phyloP scores from a whole-genome alignment of 768 basidiomycete genomes.

The Lanmaoa pseudosensibilis region DNA sequence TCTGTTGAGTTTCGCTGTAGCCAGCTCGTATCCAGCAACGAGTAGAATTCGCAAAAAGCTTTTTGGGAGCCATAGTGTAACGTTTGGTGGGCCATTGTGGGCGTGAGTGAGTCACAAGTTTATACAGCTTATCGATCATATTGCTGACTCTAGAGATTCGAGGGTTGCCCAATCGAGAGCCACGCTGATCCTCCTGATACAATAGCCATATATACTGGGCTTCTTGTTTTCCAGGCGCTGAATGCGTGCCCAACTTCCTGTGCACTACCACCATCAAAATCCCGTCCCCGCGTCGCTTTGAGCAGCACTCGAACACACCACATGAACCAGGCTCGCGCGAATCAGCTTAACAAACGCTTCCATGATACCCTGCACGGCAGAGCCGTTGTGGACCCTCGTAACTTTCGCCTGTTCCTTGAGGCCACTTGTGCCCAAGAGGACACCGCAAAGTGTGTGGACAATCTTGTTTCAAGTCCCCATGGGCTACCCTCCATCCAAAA shows the following conservation, averaged over 20 bases:
- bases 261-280: not conserved
- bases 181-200: not conserved
- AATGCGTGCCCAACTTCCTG: conserved; percentile 6
- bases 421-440: conserved; percentile 44
- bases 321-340: conserved; percentile 19
- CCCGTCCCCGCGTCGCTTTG: not conserved
- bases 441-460: conserved; percentile 37
- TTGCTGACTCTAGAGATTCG: not conserved
- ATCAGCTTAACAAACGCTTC: conserved; percentile 38
- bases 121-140: not conserved
- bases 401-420: conserved; percentile 44
- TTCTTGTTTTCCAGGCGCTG: not conserved
- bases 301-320: not conserved
- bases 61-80: too few species aligned
- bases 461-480: conserved; percentile 34
- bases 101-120: not conserved
- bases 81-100: not conserved
- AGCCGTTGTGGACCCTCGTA: conserved; percentile 22
- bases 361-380: conserved; percentile 35
- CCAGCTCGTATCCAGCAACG: not conserved
- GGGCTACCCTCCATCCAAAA: conserved; percentile 43
- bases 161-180: conserved; percentile 4
- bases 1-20: not conserved
- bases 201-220: not conserved
- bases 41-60: not conserved